phyloP scores from a whole-genome alignment of 768 basidiomycete genomes.

The Suillus fuscotomentosus region DNA sequence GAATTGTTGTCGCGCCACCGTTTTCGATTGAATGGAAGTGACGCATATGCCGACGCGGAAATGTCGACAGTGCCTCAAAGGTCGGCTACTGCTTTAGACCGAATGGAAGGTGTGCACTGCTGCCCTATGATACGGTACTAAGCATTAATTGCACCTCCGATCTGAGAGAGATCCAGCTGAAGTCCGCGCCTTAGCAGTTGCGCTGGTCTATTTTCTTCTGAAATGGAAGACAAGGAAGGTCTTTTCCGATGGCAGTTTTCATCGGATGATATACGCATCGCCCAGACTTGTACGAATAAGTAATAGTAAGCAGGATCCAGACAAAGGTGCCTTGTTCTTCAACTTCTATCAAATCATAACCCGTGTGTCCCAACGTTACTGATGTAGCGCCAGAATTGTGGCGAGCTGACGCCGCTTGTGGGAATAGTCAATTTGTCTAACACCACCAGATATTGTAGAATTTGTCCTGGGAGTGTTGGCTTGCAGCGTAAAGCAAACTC shows the following conservation, averaged over 20 bases:
- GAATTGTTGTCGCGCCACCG: not conserved
- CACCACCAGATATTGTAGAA: not conserved
- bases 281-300: not conserved
- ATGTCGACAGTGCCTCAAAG: too few species aligned
- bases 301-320: not conserved
- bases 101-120: not conserved
- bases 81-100: not conserved
- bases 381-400: not conserved
- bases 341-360: not conserved
- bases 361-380: not conserved
- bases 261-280: not conserved
- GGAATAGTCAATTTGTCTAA: not conserved
- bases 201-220: not conserved
- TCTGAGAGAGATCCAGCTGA: not conserved
- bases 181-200: not conserved
- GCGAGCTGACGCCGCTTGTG: not conserved
- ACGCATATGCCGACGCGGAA: too few species aligned
- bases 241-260: not conserved
- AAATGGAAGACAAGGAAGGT: not conserved
- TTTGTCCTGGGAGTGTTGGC: not conserved
- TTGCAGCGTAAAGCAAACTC: too few species aligned
- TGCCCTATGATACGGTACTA: not conserved
- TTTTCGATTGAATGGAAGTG: not conserved
- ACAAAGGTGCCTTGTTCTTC: not conserved
- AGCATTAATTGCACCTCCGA: not conserved